phyloP scores from a whole-genome alignment of 257 asterid genomes.

The Handroanthus guayacan region DNA sequence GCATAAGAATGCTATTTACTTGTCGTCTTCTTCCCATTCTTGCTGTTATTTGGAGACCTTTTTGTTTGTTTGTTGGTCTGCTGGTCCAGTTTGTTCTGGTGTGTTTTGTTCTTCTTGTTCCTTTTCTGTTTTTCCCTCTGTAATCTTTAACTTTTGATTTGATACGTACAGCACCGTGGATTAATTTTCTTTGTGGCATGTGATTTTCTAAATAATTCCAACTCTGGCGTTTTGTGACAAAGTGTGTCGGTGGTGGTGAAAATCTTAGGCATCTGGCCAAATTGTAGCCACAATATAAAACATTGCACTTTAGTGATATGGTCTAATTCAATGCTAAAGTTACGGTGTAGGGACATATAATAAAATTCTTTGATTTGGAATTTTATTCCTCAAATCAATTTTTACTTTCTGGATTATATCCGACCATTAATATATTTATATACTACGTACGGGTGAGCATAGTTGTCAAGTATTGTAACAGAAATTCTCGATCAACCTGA shows the following conservation, averaged over 20 bases:
- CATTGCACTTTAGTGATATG: background rate
- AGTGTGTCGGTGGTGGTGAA: background rate
- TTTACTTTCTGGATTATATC: background rate
- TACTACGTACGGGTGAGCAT: background rate
- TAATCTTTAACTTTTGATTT: constrained; percentile 8
- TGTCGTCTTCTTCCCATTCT: constrained; percentile 43
- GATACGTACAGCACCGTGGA: background rate
- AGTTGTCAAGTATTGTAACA: background rate
- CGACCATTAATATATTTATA: background rate
- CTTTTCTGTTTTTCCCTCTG: background rate
- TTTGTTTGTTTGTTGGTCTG: constrained; percentile 43
- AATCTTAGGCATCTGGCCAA: background rate
- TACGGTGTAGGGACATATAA: background rate
- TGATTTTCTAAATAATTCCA: too few relatives aligned
- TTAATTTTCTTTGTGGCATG: background rate
- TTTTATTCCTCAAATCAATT: background rate
- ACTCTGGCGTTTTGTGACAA: too few relatives aligned
- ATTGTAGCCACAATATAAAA: background rate
- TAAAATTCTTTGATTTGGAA: background rate
- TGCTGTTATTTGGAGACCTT: constrained; percentile 40
- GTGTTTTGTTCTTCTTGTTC: constrained; percentile 35
- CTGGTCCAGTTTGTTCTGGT: constrained; percentile 24
- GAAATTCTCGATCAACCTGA: background rate
- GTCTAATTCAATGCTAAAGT: background rate
- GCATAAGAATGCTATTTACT: constrained; percentile 41